Evolutionary conservation across 108 stramenopile species (phyloP), one percentile per base, ranked within the genome.

Genomic region (Cyclotella choctawhatcheeana): DNA sequence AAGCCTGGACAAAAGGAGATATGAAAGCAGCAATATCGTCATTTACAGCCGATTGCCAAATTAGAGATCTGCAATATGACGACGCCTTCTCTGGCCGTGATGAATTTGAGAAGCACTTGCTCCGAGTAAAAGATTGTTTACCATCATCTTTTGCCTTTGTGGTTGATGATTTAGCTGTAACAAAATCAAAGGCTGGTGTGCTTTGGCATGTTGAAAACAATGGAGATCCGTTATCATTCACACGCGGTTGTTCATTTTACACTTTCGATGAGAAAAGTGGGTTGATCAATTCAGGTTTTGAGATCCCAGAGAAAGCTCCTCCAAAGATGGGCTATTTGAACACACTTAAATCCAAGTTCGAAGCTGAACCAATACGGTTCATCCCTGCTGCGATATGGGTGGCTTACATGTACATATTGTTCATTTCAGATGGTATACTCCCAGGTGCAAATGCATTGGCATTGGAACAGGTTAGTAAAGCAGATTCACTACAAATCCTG

Each of bases 321-420:
- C 31, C 81, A 0, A 87, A 87, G 34, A 53, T 60, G 0, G 86
- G 86, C 2, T 44, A 54, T 29, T 44, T 65, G n/a, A 73, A 79
- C 5, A 24, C 84, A 6, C 60, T 77, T 8, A 80, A 80, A 13
- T 63, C 62, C 26, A 90, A 91, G 35, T 37, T 96, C 5, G 54
- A 66, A 33, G 56, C 65, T 4, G 92, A 96, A 66, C 95, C 93
- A 0, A 62, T 75, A 22, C 76, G 92, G 17, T 64, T 74, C 16
- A 24, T 92, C 0, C 93, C 95, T 5, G 27, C 86, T 6, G 70
- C 65, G 14, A 54, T 67, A 0, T 92, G 87, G 86, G 48, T 82
- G 10, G 73, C 81, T 6, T 96, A 96, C 79, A 83, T 88, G 69
- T 90, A 87, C 61, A 79, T 93, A 24, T 83, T 96, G 14, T 94